Conservation (phyloP, 2,329 filamentous ascomycete genomes). For the Ceratocystis diversiconidia region DNA sequence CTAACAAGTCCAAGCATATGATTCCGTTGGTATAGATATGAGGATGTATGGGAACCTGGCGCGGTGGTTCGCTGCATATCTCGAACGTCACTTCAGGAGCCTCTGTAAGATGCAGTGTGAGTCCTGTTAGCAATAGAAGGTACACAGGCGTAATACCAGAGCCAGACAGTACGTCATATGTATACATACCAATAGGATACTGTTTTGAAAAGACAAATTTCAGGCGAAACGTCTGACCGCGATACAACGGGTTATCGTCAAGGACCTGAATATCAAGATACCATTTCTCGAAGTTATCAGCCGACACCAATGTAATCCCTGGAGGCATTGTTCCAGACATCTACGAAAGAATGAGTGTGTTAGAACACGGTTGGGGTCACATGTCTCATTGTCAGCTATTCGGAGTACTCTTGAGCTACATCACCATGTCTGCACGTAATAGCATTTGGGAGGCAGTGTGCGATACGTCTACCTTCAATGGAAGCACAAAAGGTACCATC, state of each 20-base stretch:
- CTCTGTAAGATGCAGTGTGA: constrained; percentile 38
- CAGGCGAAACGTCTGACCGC: constrained; percentile 63
- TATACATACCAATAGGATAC: constrained; percentile 71
- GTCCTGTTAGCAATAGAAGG: neutral
- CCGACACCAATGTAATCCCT: constrained; percentile 63
- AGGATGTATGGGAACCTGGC: constrained; percentile 79
- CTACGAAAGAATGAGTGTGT: constrained; percentile 24
- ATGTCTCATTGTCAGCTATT: neutral
- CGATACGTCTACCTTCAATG: constrained; percentile 4
- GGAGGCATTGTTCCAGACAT: constrained; percentile 44
- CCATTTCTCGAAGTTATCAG: constrained; percentile 81
- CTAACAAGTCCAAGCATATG: constrained; percentile 90
- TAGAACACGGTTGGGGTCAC: neutral
- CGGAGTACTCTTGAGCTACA: neutral
- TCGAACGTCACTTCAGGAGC: constrained; percentile 89
- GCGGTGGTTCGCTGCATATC: constrained; percentile 36
- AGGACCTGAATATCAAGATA: constrained; percentile 81
- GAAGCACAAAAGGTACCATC: neutral
- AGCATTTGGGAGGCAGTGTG: neutral
- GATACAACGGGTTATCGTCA: constrained; percentile 80
- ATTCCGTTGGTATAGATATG: constrained; percentile 98
- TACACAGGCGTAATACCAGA: neutral
- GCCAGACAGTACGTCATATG: neutral
- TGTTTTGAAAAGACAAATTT: constrained; percentile 71
- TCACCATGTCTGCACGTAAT: neutral